Percentiles rank a stretch among this genome's conserved stretches.
These are phyloP conservation scores for Ploettnerulaceae sp. DNA, from an alignment of 2,329 filamentous ascomycete genomes.

Conservation along the genomic window DNA sequence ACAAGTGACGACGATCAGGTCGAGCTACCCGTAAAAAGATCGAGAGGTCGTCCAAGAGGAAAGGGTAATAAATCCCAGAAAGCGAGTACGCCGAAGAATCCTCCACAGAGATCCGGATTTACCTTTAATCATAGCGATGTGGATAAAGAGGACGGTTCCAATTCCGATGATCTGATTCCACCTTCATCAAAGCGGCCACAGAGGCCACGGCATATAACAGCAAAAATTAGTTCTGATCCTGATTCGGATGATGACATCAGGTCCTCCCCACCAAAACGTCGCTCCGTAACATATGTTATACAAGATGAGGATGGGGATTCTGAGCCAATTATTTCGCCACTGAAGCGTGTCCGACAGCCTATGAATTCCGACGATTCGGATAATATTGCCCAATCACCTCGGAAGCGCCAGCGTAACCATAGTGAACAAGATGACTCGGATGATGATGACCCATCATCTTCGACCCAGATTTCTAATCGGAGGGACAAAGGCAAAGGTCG, in stretches of 20 bases:
- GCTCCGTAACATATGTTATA: neutral
- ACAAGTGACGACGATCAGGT: conserved; percentile 9
- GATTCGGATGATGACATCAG: conserved; percentile 19
- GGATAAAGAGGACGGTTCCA: neutral
- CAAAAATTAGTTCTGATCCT: neutral
- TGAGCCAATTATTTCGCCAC: conserved; percentile 18
- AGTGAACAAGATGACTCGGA: neutral
- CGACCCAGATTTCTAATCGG: neutral
- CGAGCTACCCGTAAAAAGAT: too few species aligned
- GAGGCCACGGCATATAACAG: conserved; percentile 5
- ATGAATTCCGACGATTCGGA: conserved; percentile 9
- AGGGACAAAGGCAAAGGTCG: neutral
- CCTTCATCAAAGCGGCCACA: conserved; percentile 15
- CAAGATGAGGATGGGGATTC: conserved; percentile 10
- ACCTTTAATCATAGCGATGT: neutral
- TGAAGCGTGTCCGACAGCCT: conserved; percentile 14
- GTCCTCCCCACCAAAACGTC: conserved; percentile 21
- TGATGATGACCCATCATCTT: conserved; percentile 10
- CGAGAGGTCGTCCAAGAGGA: neutral
- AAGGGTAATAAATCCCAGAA: neutral
- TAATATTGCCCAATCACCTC: conserved; percentile 16
- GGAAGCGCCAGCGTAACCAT: conserved; percentile 15
- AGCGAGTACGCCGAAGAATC: too few species aligned
- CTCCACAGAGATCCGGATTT: neutral
- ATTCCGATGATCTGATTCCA: conserved; percentile 12